Evolutionary conservation across 306 rosid genomes (phyloP).

Genomic region (Pyrus bretschneideri): DNA sequence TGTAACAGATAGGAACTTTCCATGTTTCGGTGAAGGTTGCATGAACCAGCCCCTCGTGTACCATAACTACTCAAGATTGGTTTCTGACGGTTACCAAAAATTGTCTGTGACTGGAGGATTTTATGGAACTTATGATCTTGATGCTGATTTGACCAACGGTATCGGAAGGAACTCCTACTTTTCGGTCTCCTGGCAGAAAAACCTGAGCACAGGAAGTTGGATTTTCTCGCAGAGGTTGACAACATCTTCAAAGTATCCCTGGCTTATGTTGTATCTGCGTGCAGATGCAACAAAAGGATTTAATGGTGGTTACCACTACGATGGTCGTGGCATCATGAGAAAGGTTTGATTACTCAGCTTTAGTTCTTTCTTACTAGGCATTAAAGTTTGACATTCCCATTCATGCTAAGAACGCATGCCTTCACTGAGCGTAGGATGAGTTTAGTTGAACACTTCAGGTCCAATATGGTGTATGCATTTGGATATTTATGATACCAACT

Average conservation of each 20-base stretch:
- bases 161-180: conserved; percentile 35
- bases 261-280: conserved; percentile 55
- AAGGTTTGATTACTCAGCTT: conserved; percentile 23
- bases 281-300: conserved; percentile 45
- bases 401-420: not conserved
- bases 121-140: conserved; percentile 56
- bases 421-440: not conserved
- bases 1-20: conserved; percentile 32
- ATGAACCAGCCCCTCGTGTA: conserved; percentile 57
- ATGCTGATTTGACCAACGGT: conserved; percentile 32
- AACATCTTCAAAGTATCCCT: conserved; percentile 45
- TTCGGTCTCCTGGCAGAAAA: conserved; percentile 45
- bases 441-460: not conserved
- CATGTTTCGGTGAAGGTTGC: conserved; percentile 57
- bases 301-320: conserved; percentile 51
- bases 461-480: too few relatives aligned
- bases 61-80: conserved; percentile 38
- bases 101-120: conserved; percentile 33
- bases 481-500: too few relatives aligned
- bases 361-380: not conserved
- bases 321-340: conserved; percentile 44
- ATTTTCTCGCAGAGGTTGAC: conserved; percentile 33
- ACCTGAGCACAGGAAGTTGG: conserved; percentile 46
- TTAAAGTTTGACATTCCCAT: not conserved
- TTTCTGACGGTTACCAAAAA: not conserved